Conservation (phyloP, 1,284 basidiomycete genomes). For the Apiotrichum gamsii region DNA sequence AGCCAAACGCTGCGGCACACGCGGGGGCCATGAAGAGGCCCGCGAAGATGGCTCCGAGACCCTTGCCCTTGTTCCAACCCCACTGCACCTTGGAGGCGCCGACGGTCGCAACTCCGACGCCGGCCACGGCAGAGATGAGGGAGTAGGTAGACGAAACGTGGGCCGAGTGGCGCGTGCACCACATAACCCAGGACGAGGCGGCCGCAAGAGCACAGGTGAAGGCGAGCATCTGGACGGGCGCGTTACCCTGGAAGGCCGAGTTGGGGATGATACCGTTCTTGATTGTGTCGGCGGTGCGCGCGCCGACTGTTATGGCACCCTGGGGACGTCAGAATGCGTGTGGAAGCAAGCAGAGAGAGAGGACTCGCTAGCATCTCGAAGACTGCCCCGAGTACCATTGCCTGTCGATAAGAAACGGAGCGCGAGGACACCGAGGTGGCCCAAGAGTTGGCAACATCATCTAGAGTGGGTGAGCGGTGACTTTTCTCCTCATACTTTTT, state of each 20-base stretch:
- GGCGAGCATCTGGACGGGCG: slow-evolving; percentile 50
- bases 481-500: too few species aligned
- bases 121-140: slow-evolving; percentile 49
- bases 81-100: slow-evolving; percentile 48
- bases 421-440: slow-evolving; percentile 51
- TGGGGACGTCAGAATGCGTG: too few species aligned
- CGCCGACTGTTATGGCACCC: slow-evolving; percentile 49
- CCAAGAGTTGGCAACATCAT: slow-evolving; percentile 49
- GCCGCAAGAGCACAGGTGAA: slow-evolving; percentile 48
- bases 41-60: slow-evolving; percentile 49
- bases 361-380: slow-evolving; percentile 51
- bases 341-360: too few species aligned
- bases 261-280: slow-evolving; percentile 50
- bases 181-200: slow-evolving; percentile 49
- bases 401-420: slow-evolving; percentile 49
- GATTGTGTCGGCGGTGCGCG: slow-evolving; percentile 50
- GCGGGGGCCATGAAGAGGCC: slow-evolving; percentile 46
- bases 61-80: slow-evolving; percentile 52
- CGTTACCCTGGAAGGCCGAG: slow-evolving; percentile 47
- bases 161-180: slow-evolving; percentile 47
- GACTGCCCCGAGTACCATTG: slow-evolving; percentile 48
- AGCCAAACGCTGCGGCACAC: slow-evolving; percentile 46
- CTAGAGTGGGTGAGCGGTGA: background rate
- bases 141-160: slow-evolving; percentile 50
- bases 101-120: slow-evolving; percentile 51